Conservation (phyloP, 129 eudicot species). For the Flaveria sonorensis region DNA sequence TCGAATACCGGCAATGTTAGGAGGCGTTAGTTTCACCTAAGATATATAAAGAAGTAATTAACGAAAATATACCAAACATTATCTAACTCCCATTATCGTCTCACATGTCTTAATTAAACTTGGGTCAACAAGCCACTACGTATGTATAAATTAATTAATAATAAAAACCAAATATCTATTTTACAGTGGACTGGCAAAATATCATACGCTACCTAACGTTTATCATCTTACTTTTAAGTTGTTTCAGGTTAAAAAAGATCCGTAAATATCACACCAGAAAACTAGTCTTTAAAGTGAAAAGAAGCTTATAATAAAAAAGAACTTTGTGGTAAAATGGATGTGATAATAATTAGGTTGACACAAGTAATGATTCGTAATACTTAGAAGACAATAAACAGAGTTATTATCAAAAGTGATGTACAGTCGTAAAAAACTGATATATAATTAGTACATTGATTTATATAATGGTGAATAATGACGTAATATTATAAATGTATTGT, state of each 20-base stretch:
- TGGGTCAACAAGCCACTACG: conserved; percentile 12
- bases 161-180: background rate
- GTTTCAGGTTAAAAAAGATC: background rate
- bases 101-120: background rate
- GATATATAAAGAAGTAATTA: conserved; percentile 8
- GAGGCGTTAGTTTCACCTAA: conserved; percentile 15
- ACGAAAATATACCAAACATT: conserved; percentile 21
- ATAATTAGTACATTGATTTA: no score
- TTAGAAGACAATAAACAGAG: no score
- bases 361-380: no score
- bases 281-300: no score
- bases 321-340: no score
- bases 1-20: conserved; percentile 6
- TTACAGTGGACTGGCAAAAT: background rate
- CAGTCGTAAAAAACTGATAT: no score
- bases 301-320: background rate
- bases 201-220: background rate
- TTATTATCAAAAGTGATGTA: no score
- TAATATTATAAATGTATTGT: no score
- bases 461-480: no score
- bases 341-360: no score
- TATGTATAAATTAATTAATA: background rate
- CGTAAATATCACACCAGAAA: no score
- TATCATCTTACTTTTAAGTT: background rate
- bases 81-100: conserved; percentile 19